phyloP scores from a whole-genome alignment of 208 protist genomes.

The Crithidia fasciculata region DNA sequence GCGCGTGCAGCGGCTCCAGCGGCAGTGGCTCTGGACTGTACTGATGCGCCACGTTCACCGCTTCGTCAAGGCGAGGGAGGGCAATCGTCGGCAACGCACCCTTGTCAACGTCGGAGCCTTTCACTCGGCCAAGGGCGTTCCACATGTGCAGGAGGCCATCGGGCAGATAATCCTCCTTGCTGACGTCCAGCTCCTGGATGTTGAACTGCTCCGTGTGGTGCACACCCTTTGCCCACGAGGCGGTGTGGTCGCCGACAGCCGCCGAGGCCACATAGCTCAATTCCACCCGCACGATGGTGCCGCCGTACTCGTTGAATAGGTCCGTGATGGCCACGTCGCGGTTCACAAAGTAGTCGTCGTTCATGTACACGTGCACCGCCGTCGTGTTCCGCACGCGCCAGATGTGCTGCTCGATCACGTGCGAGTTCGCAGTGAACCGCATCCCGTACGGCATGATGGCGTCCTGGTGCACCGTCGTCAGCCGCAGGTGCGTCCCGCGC shows the following conservation, averaged over 20 bases:
- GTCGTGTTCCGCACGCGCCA: constrained; percentile 48
- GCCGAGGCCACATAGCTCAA: neutral
- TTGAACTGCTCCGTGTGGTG: constrained; percentile 47
- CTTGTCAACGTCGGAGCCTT: no score
- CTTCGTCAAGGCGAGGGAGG: neutral
- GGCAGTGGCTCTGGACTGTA: neutral
- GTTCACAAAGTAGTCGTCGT: constrained; percentile 70
- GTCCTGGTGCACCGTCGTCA: constrained; percentile 60
- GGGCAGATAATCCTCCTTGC: constrained; percentile 33
- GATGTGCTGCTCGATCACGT: constrained; percentile 53
- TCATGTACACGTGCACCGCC: constrained; percentile 50
- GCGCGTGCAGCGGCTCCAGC: neutral
- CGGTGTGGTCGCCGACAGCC: neutral
- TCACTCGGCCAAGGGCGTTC: neutral
- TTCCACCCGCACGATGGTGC: constrained; percentile 47
- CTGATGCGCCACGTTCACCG: neutral
- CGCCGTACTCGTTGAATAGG: constrained; percentile 50
- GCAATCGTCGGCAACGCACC: neutral
- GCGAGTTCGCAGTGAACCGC: constrained; percentile 48
- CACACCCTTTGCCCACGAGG: constrained; percentile 32
- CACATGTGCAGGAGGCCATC: constrained; percentile 20
- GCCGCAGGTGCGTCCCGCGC: constrained; percentile 36
- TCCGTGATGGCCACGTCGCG: constrained; percentile 41
- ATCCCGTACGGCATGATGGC: constrained; percentile 42
- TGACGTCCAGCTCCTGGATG: constrained; percentile 36